A percentile compares a stretch with the other conserved stretches of the same genome.
Evolutionary conservation across 2,329 filamentous ascomycete genomes (phyloP).

Genomic region (Sporothrix luriei): DNA sequence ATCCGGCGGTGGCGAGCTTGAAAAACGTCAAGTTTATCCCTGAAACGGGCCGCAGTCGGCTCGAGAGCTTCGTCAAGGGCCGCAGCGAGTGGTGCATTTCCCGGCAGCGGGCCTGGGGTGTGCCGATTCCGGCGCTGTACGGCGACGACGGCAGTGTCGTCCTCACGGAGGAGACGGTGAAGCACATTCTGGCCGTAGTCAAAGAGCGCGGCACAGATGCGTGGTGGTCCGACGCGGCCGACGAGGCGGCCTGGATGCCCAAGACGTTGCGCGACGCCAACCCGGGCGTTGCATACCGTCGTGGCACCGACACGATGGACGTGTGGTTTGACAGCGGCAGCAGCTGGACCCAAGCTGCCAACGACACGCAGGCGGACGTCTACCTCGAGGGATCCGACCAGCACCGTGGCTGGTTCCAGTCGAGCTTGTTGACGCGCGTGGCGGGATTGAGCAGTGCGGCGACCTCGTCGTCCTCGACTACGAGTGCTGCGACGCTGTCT

Average conservation of each 20-base stretch:
- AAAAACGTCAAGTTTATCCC: slow-evolving; percentile 77
- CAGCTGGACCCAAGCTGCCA: slow-evolving; percentile 70
- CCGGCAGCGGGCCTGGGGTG: slow-evolving; percentile 91
- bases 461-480: neutral
- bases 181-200: slow-evolving; percentile 81
- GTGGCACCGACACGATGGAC: slow-evolving; percentile 95
- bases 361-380: slow-evolving; percentile 67
- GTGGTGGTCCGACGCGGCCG: slow-evolving; percentile 84
- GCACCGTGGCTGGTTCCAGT: slow-evolving; percentile 98
- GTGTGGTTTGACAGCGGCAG: slow-evolving; percentile 99
- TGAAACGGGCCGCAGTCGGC: slow-evolving; percentile 67
- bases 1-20: slow-evolving; percentile 69
- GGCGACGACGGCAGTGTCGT: slow-evolving; percentile 72
- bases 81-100: slow-evolving; percentile 98
- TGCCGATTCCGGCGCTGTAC: slow-evolving; percentile 91
- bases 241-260: slow-evolving; percentile 78
- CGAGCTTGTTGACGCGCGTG: slow-evolving; percentile 83
- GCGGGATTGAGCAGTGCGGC: slow-evolving; percentile 55
- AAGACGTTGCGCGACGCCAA: slow-evolving; percentile 55
- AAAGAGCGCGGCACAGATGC: slow-evolving; percentile 79
- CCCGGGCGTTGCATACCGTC: slow-evolving; percentile 60
- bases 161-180: slow-evolving; percentile 76
- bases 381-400: slow-evolving; percentile 96
- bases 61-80: slow-evolving; percentile 83
- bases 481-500: slow-evolving; percentile 45